phyloP scores from a whole-genome alignment of 129 eudicot genomes.

The Escallonia herrerae region DNA sequence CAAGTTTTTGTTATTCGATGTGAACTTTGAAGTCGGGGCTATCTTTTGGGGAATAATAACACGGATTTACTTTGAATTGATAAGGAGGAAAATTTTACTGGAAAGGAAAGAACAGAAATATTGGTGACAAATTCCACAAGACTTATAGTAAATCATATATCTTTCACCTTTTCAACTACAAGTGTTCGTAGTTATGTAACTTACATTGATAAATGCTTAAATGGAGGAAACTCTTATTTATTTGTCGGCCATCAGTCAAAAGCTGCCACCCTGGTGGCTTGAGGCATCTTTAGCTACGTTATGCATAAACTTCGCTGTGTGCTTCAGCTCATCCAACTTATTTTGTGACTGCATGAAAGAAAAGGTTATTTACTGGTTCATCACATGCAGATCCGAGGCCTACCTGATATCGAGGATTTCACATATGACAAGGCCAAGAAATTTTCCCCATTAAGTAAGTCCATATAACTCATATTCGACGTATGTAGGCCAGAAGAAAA shows the following conservation, averaged over 20 bases:
- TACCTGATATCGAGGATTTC: constrained; percentile 84
- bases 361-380: background rate
- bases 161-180: background rate
- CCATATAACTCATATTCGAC: background rate
- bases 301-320: background rate
- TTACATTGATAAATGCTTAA: too few relatives aligned
- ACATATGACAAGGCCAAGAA: constrained; percentile 37
- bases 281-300: background rate
- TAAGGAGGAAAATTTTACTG: too few relatives aligned
- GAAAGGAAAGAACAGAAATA: too few relatives aligned
- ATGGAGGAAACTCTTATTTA: too few relatives aligned
- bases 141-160: background rate
- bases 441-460: constrained; percentile 29
- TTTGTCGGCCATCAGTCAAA: background rate
- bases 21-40: too few relatives aligned
- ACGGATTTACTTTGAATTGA: too few relatives aligned
- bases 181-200: too few relatives aligned
- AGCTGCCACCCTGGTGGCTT: background rate
- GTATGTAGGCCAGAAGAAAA: background rate
- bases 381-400: constrained; percentile 26
- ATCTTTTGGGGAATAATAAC: too few relatives aligned
- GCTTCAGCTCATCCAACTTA: background rate
- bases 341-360: too few relatives aligned
- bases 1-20: too few relatives aligned
- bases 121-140: too few relatives aligned